phyloP scores from a whole-genome alignment of 2,329 filamentous ascomycete species.

The Colletotrichum viniferum region DNA sequence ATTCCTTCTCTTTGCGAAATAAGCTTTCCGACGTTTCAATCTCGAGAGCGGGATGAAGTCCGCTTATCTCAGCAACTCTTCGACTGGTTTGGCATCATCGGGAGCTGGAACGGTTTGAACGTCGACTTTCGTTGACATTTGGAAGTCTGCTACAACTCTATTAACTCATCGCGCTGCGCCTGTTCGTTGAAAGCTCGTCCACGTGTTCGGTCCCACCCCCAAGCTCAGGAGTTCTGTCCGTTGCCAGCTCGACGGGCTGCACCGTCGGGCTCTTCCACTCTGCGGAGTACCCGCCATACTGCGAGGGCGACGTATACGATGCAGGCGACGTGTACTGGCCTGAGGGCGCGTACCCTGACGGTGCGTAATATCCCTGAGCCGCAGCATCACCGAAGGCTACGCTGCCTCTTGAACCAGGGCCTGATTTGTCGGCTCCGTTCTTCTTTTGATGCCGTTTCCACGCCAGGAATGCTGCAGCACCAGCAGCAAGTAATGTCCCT shows the following conservation, averaged over 20 bases:
- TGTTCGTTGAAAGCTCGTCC: not conserved
- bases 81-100: not conserved
- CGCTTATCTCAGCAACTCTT: not conserved
- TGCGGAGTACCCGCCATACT: not conserved
- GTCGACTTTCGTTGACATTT: not conserved
- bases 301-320: not conserved
- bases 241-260: not conserved
- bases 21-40: not conserved
- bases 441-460: not conserved
- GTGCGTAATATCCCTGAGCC: not conserved
- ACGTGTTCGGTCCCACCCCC: not conserved
- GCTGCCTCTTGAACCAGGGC: not conserved
- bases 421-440: not conserved
- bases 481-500: not conserved
- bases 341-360: not conserved
- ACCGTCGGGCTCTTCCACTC: not conserved
- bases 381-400: not conserved
- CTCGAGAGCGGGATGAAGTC: not conserved
- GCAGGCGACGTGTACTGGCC: not conserved
- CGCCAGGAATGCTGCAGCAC: not conserved
- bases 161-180: not conserved
- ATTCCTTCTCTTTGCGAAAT: not conserved
- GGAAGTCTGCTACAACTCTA: not conserved
- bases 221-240: not conserved
- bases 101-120: not conserved